phyloP scores from a whole-genome alignment of 2,329 filamentous ascomycete genomes.

The Colletotrichum ledebouriae region DNA sequence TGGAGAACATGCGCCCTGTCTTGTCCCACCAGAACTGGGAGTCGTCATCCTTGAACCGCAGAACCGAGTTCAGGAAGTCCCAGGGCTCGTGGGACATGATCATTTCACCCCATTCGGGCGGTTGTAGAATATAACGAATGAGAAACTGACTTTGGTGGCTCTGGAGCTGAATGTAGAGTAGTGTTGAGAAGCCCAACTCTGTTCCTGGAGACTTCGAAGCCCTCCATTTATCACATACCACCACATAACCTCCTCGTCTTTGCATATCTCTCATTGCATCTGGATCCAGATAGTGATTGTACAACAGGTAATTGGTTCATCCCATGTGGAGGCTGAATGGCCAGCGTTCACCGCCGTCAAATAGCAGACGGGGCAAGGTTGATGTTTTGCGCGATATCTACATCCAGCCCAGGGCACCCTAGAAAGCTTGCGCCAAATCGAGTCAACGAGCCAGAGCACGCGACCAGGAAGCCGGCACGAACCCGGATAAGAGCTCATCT shows the following conservation, averaged over 20 bases:
- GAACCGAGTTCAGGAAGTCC: constrained; percentile 38
- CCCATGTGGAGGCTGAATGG: constrained; percentile 16
- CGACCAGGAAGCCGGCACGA: not conserved
- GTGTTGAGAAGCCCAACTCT: not conserved
- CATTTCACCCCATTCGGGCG: constrained; percentile 38
- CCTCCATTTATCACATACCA: constrained; percentile 23
- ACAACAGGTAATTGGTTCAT: constrained; percentile 8
- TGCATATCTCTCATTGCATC: not conserved
- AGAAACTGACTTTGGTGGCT: not conserved
- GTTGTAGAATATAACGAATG: not conserved
- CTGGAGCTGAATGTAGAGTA: not conserved
- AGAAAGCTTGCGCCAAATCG: not conserved
- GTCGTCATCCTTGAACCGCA: constrained; percentile 38
- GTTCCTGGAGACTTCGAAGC: constrained; percentile 2
- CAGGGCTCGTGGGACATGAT: constrained; percentile 37
- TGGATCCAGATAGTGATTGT: constrained; percentile 4
- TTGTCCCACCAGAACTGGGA: constrained; percentile 40
- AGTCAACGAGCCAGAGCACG: not conserved
- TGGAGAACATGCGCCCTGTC: constrained; percentile 38
- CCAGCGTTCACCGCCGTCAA: constrained; percentile 17
- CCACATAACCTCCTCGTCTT: not conserved
- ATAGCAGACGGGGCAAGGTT: constrained; percentile 11
- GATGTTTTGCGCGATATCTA: constrained; percentile 8
- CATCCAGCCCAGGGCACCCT: constrained; percentile 5
- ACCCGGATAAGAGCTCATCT: not conserved